phyloP scores from a whole-genome alignment of 768 basidiomycete species.

The Galerina sulciceps region DNA sequence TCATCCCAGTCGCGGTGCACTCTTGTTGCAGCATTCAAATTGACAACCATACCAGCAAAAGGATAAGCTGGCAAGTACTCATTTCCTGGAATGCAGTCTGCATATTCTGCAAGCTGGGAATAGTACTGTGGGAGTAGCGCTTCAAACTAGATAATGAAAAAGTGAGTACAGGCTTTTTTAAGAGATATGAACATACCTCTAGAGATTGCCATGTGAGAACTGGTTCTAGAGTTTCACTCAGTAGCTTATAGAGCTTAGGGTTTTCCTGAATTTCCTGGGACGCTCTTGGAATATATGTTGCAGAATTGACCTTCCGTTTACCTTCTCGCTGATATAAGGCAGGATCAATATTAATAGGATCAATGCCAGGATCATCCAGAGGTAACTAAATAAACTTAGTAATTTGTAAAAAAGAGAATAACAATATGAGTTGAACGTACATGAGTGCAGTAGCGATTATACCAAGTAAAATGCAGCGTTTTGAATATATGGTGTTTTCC shows the following conservation, averaged over 20 bases:
- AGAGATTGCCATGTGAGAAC: background rate
- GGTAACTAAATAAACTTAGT: background rate
- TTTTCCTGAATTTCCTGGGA: constrained; percentile 1
- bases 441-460: background rate
- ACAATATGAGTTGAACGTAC: background rate
- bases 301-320: background rate
- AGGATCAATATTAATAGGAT: background rate
- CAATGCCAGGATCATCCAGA: background rate
- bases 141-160: background rate
- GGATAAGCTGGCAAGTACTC: background rate
- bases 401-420: background rate
- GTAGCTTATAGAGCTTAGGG: background rate
- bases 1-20: constrained; percentile 25
- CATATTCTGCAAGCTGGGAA: background rate
- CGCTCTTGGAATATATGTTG: background rate
- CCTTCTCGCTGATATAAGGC: background rate
- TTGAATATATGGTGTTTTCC: background rate
- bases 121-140: background rate
- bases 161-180: background rate
- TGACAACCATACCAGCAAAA: constrained; percentile 2
- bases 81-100: background rate
- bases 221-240: background rate
- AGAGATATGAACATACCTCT: background rate
- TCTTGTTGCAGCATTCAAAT: constrained; percentile 1
- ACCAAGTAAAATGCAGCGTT: background rate